Percentiles rank a stretch among this genome's conserved stretches.
Conservation (phyloP, 169 alveolate genomes). For the Plasmodium relictum region DNA sequence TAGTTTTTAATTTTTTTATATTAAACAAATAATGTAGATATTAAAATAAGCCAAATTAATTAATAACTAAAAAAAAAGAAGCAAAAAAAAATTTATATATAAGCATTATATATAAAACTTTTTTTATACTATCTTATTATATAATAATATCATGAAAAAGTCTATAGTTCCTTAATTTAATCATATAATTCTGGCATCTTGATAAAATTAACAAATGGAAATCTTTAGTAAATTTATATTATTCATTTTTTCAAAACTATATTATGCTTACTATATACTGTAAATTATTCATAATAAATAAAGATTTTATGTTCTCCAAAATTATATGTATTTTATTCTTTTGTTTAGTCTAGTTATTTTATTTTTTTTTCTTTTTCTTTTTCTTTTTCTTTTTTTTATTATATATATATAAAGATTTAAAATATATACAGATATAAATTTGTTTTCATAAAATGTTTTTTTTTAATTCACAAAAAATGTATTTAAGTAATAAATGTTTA, state of each 20-base stretch:
- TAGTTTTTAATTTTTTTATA: not conserved
- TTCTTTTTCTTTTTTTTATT: not conserved
- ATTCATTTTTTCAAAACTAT: conserved; percentile 13
- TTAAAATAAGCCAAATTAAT: conserved; percentile 9
- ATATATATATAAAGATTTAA: conserved; percentile 19
- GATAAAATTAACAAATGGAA: conserved; percentile 20
- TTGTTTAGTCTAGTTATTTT: not conserved
- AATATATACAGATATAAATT: not conserved
- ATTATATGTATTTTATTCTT: conserved; percentile 4
- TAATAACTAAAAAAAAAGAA: conserved; percentile 3
- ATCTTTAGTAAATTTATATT: conserved; percentile 19
- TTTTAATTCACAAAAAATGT: conserved; percentile 18
- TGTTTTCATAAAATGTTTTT: conserved; percentile 15
- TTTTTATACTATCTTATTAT: conserved; percentile 4
- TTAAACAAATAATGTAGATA: conserved; percentile 16
- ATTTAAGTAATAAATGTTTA: conserved; percentile 5
- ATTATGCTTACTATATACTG: conserved; percentile 15
- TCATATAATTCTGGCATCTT: conserved; percentile 40
- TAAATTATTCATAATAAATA: not conserved
- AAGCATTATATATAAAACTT: not conserved
- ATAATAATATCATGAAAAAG: conserved; percentile 7
- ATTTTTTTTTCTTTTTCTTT: not conserved
- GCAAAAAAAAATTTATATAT: conserved; percentile 9
- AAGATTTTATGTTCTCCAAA: conserved; percentile 19
- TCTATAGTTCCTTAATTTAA: conserved; percentile 22